A percentile compares a stretch with the other conserved stretches of the same genome.
Evolutionary conservation across 2,329 filamentous ascomycete species (phyloP).

Genomic region (Colletotrichum lupini): DNA sequence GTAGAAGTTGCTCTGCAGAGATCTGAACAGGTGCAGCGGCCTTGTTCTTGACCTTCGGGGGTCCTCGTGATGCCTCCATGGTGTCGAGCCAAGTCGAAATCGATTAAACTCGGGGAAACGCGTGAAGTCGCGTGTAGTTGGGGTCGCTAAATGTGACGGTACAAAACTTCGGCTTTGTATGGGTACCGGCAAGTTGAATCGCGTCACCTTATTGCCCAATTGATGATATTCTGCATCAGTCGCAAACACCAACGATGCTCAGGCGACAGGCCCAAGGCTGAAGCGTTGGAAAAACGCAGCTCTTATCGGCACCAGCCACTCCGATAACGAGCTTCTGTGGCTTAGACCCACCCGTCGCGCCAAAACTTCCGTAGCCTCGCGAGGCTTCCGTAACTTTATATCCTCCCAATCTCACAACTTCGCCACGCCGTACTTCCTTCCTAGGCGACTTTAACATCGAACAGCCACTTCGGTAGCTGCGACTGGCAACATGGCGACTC

Average conservation of each 20-base stretch:
- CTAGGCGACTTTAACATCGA: not conserved
- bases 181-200: not conserved
- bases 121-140: not conserved
- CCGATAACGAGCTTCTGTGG: constrained; percentile 3
- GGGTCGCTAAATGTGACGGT: not conserved
- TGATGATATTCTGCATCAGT: not conserved
- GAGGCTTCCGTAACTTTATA: constrained; percentile 13
- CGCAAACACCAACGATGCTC: not conserved
- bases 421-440: not conserved
- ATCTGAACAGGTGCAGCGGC: constrained; percentile 90
- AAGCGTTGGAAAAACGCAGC: constrained; percentile 16
- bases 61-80: constrained; percentile 93
- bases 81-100: constrained; percentile 42
- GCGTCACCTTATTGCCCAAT: not conserved
- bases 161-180: too few relatives aligned
- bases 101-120: not conserved
- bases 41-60: constrained; percentile 99
- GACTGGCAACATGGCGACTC: constrained; percentile 77
- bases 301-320: constrained; percentile 18
- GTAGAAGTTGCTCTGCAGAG: constrained; percentile 94
- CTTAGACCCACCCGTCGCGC: not conserved
- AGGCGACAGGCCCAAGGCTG: not conserved
- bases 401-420: not conserved
- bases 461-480: not conserved
- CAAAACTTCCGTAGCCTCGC: constrained; percentile 12